Base-by-base conservation (phyloP, 805 yeast genomes). In the Cephaloascus fragrans region DNA sequence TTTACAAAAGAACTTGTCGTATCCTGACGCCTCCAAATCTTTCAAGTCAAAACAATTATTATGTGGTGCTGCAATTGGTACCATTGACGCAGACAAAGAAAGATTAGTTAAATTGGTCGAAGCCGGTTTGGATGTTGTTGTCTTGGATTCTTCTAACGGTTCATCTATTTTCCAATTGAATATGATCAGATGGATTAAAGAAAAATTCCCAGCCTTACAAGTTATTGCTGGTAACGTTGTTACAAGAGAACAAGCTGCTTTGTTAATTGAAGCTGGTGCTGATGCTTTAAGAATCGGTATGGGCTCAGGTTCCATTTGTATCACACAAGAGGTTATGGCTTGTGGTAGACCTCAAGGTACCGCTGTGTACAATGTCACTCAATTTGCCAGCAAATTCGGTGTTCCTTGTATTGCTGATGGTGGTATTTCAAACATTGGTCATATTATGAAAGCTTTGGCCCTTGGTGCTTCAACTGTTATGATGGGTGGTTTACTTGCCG, bases 331-430 rank as follows among this genome's bases (percentile, higher is more conserved):
- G 71, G 98, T 93, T 44, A 93, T 93, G 98, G 98, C 98, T 39
- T 95, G 96, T 70, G 98, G 98, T 69, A 88, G 98, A 76, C 98
- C 98, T 45, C 98, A 93, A 73, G 98, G 97, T 69, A 88, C 97
- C 49, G 98, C 98, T 44, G 97, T 93, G 40, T 89, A 77, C 75
- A 82, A 79, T 50, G 98, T 93, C 40, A 75, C 93, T 47, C 89
- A 90, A 71, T 89, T 93, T 59, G 94, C 97, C 49, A 82, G 80
- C 67, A 76, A 80, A 62, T 93, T 90, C 59, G 98, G 98, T 61
- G 95, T 93, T 49, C 97, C 98, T 61, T 85, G 96, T 68, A 88
- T 93, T 53, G 98, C 98, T 50, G 98, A 93, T 62, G 98, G 98
- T 75, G 98, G 98, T 79, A 80, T 93, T 56, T 90, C 88, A 65